Base-by-base conservation (phyloP, 495 filamentous ascomycete genomes). In the Barbatosphaeria neglecta region DNA sequence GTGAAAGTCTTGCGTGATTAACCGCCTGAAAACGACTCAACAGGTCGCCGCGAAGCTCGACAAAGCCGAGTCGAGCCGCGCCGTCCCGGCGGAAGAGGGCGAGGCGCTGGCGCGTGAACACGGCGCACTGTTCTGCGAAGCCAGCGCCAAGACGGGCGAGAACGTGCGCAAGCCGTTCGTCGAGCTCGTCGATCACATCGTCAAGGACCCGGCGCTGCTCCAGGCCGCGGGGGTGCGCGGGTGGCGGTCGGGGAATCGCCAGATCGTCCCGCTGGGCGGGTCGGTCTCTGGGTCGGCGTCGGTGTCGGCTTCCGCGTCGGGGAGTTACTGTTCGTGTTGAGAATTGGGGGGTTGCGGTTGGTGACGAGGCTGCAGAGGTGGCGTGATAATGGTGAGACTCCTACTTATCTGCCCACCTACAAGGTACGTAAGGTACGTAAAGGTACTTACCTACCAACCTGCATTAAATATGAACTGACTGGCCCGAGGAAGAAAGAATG, bases 31-130 rank as follows among this genome's bases (percentile, higher is more conserved):
- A 45, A 49, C 39, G 38, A 42, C 17, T 51, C 45, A 45, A 31
- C 37, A 70, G 60, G 74, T 78, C 22, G 77, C 75, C 4, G 65
- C 64, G 40, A 81, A 81, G 56, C 57, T 74, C 20, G 77, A 81
- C 56, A 75, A 72, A 48, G 56, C 68, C 16, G 41, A 55, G 5
- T 43, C 52, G 33, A 60, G 60, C 23, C 63, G 74, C 22, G 68
- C 67, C n/a, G 74, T 78, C 0, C 66, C 66, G 19, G 47, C 50
- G 20, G 74, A 74, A 18, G 72, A 80, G 49, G 76, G 75, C 35
- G 59, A 61, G 37, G 65, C 66, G 5, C 58, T 77, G 42, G 75
- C 75, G 17, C 62, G 69, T 42, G 57, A 62, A 2, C 70, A 72
- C 48, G 71, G 68, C 3, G 62, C 60, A 1, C 58, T 55, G 9